Base-by-base conservation (phyloP, 1,139 yeast genomes). In the Protomyces inouyei region DNA sequence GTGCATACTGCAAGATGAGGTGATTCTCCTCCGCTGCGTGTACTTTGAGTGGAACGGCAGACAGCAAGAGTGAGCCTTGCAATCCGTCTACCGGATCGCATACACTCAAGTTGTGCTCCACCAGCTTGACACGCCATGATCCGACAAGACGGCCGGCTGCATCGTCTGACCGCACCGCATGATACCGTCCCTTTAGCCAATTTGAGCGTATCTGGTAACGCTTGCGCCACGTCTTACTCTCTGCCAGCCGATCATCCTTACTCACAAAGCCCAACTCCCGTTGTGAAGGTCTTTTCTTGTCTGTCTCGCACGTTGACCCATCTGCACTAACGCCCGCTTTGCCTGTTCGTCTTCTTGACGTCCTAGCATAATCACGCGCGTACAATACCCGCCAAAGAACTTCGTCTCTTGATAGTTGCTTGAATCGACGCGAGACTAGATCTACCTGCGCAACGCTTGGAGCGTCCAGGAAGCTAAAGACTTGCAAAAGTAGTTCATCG, bases 191-290 rank as follows among this genome's bases (percentile, higher is more conserved):
- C 3, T 28, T 23, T n/a, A 32, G 38, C 63, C 63, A 59, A 16
- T 59, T 59, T 23, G 57, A 52, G 21, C 63, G 43, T 10, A 59
- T 52, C 9, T 36, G 52, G 21, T 59, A 59, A 8, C 63, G 38
- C 46, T 28, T n/a, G 46, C 54, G 25, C 63, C 63, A 59, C 14
- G 53, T 51, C 9, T 38, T 36, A 10, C 25, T 32, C n/a, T 5
- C n/a, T 51, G 36, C 16, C 12, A 8, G 18, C 18, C n/a, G 28
- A 23, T 56, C 60, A 0, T n/a, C 60, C 8, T 32, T 37, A 14
- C 35, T 56, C n/a, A 56, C 3, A 12, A 46, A 23, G 8, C 60
- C 60, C 6, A 56, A 53, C 5, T 53, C 37, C 1, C 48, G 48
- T 18, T 37, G 43, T 5, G 43, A 12, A 6, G 8, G 43, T 8